Evolutionary conservation across 2,329 filamentous ascomycete genomes (phyloP).

Genomic region (Aureobasidium pullulans): DNA sequence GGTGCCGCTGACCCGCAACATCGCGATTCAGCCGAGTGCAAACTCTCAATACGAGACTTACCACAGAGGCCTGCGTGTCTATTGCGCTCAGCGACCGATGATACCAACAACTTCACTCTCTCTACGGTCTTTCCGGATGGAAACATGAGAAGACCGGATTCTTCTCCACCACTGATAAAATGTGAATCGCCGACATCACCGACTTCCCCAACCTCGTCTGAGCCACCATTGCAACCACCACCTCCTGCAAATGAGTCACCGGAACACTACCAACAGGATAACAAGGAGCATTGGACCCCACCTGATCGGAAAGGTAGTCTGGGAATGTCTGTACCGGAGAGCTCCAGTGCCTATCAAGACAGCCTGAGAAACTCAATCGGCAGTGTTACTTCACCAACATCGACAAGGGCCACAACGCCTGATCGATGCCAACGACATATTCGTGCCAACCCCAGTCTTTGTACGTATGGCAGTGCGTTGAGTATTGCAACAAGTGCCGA

Average conservation of each 20-base stretch:
- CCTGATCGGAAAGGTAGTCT: slow-evolving; percentile 55
- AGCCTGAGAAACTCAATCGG: slow-evolving; percentile 67
- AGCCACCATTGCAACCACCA: slow-evolving; percentile 8
- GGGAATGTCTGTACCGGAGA: slow-evolving; percentile 68
- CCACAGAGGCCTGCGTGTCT: background rate
- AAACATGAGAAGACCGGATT: slow-evolving; percentile 1
- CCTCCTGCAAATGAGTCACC: background rate
- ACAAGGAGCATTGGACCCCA: slow-evolving; percentile 8
- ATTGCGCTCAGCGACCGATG: slow-evolving; percentile 2
- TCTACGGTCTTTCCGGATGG: slow-evolving; percentile 1
- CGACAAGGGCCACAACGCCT: slow-evolving; percentile 82
- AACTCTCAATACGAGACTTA: background rate
- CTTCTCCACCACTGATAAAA: background rate
- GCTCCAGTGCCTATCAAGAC: slow-evolving; percentile 69
- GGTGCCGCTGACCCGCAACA: slow-evolving; percentile 9
- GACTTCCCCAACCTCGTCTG: background rate
- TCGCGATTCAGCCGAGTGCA: background rate
- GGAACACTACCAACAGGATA: background rate
- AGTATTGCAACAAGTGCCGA: slow-evolving; percentile 56
- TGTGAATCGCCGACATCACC: background rate
- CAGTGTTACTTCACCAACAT: slow-evolving; percentile 72
- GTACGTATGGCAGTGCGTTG: slow-evolving; percentile 43
- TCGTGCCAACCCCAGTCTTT: slow-evolving; percentile 41
- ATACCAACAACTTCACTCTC: slow-evolving; percentile 4
- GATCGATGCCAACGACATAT: slow-evolving; percentile 57